Percentiles rank a stretch among this genome's conserved stretches.
These are phyloP conservation scores for Xylogone sp. DNA, from an alignment of 2,329 filamentous ascomycete species.

Conservation along the genomic window DNA sequence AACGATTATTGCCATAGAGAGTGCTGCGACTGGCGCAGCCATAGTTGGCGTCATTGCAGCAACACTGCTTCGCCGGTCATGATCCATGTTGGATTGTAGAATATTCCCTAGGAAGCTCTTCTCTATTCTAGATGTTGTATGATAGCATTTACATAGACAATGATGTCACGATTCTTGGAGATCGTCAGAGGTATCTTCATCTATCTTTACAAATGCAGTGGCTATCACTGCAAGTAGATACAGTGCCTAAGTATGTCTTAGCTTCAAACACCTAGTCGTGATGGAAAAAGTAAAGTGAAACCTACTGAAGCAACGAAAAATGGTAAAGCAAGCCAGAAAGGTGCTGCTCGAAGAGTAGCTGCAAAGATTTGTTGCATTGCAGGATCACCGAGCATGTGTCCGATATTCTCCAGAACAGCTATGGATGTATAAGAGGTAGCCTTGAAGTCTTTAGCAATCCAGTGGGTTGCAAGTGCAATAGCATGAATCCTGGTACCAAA, in stretches of 20 bases:
- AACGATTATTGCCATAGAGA: constrained; percentile 65
- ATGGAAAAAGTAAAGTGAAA: neutral
- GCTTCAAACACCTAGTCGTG: neutral
- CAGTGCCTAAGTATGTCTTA: neutral
- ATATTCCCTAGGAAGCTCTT: constrained; percentile 10
- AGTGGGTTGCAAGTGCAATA: constrained; percentile 23
- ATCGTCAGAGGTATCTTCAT: neutral
- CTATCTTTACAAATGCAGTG: neutral
- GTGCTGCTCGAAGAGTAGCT: constrained; percentile 13
- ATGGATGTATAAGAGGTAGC: constrained; percentile 24
- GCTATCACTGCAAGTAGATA: neutral
- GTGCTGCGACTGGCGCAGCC: constrained; percentile 61
- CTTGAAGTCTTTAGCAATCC: constrained; percentile 19
- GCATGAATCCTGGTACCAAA: constrained; percentile 26
- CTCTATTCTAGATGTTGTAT: neutral
- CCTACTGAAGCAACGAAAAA: constrained; percentile 28
- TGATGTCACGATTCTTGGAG: neutral
- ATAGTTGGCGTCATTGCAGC: constrained; percentile 42
- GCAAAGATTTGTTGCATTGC: constrained; percentile 26
- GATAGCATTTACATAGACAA: neutral
- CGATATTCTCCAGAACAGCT: constrained; percentile 25
- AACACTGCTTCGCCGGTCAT: constrained; percentile 22
- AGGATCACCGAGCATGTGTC: constrained; percentile 25
- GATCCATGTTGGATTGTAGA: constrained; percentile 13
- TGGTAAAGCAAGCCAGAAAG: constrained; percentile 22